Evolutionary conservation across 2,329 filamentous ascomycete species (phyloP).

Genomic region (Venturia asperata): DNA sequence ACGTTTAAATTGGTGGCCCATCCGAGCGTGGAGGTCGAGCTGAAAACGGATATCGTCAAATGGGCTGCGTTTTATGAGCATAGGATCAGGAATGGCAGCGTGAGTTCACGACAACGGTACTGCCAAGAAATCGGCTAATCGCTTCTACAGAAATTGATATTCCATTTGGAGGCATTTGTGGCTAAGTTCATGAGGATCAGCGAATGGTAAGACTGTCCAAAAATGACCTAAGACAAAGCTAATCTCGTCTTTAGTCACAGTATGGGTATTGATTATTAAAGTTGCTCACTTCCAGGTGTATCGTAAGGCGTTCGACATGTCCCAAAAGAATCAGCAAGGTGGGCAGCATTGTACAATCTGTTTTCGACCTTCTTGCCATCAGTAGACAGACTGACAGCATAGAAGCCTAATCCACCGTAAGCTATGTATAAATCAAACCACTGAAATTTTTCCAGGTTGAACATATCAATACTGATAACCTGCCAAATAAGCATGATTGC

Average conservation of each 20-base stretch:
- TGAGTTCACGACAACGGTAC: constrained; percentile 31
- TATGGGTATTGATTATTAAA: constrained; percentile 7
- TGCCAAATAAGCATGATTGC: no score
- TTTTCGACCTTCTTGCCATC: no score
- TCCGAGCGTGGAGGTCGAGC: constrained; percentile 72
- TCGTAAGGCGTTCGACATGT: no score
- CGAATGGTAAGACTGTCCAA: constrained; percentile 64
- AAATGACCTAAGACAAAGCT: not conserved
- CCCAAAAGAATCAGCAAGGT: no score
- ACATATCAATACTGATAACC: no score
- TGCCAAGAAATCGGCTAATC: not conserved
- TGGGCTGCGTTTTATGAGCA: constrained; percentile 99
- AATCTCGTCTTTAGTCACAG: not conserved
- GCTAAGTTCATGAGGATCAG: constrained; percentile 96
- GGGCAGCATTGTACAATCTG: no score
- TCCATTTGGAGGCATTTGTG: constrained; percentile 96
- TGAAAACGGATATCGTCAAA: constrained; percentile 87
- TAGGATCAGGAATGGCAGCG: constrained; percentile 73
- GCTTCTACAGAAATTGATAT: constrained; percentile 69
- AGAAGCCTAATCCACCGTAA: no score
- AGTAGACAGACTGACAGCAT: no score
- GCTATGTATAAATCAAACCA: no score
- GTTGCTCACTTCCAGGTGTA: no score
- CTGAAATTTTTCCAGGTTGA: no score
- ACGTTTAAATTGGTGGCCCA: constrained; percentile 75